Evolutionary conservation across 192 early-diverging fungal genomes (phyloP).

Genomic region (Diversispora eburnea): DNA sequence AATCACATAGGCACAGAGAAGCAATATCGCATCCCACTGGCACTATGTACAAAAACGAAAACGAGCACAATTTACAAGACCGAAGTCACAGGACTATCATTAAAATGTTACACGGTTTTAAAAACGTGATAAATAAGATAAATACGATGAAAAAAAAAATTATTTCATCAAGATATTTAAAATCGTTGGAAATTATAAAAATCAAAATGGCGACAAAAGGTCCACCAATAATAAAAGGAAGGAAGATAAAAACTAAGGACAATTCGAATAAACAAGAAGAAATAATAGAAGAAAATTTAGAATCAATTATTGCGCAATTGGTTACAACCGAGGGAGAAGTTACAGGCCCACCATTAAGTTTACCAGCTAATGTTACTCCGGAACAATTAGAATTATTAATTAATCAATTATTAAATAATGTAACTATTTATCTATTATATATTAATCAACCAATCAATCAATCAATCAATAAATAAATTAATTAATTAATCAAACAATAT

Average conservation of each 20-base stretch:
- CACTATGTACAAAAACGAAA: no score
- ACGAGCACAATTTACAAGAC: no score
- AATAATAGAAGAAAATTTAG: slow-evolving; percentile 18
- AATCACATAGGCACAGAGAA: no score
- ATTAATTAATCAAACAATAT: not conserved
- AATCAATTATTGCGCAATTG: slow-evolving; percentile 76
- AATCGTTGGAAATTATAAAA: no score
- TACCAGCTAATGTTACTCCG: slow-evolving; percentile 79
- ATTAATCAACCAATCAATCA: not conserved
- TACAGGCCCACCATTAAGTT: slow-evolving; percentile 82
- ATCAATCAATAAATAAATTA: not conserved
- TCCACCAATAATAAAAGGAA: slow-evolving; percentile 27
- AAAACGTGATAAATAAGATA: no score
- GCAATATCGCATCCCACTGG: no score
- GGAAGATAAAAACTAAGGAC: slow-evolving; percentile 25
- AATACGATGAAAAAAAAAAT: no score
- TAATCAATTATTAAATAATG: slow-evolving; percentile 85
- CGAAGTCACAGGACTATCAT: no score
- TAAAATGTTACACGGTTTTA: no score
- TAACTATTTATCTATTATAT: slow-evolving; percentile 36
- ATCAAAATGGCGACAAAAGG: slow-evolving; percentile 20
- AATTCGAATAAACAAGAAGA: slow-evolving; percentile 31
- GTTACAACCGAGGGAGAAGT: slow-evolving; percentile 70
- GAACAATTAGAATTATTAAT: slow-evolving; percentile 84
- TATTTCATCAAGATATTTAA: no score